A percentile compares a stretch with the other conserved stretches of the same genome.
These are phyloP conservation scores for Pholiota molesta DNA, from an alignment of 768 basidiomycete species.

Conservation along the genomic window DNA sequence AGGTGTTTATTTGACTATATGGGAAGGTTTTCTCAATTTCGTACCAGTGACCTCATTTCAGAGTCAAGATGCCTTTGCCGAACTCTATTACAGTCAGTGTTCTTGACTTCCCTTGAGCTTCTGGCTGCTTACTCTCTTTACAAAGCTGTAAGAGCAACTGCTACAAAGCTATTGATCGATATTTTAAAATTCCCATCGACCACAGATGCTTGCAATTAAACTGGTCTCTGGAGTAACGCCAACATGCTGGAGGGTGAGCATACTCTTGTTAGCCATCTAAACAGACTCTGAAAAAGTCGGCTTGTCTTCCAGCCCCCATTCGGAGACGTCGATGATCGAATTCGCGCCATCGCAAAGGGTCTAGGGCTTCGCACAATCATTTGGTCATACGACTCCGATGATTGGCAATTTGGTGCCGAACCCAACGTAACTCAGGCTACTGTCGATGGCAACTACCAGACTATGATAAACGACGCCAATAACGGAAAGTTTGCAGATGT, in stretches of 20 bases:
- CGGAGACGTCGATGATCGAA: slow-evolving; percentile 75
- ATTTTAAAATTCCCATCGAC: not conserved
- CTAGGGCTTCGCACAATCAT: slow-evolving; percentile 74
- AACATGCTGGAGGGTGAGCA: slow-evolving; percentile 59
- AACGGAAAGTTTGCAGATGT: slow-evolving; percentile 45
- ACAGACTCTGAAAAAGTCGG: not conserved
- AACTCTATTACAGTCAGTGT: slow-evolving; percentile 70
- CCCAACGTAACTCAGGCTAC: slow-evolving; percentile 40
- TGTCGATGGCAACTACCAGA: slow-evolving; percentile 57
- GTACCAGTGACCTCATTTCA: slow-evolving; percentile 56
- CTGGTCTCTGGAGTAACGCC: slow-evolving; percentile 58
- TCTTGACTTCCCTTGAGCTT: not conserved
- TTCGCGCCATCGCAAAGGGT: slow-evolving; percentile 67
- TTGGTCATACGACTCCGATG: slow-evolving; percentile 70
- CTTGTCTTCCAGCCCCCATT: slow-evolving; percentile 55
- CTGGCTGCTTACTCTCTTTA: not conserved
- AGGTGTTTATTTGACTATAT: slow-evolving; percentile 17
- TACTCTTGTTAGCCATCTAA: not conserved
- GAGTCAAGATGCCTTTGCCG: slow-evolving; percentile 73
- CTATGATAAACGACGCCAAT: slow-evolving; percentile 49
- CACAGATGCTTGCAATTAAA: slow-evolving; percentile 55
- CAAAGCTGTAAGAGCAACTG: slow-evolving; percentile 23
- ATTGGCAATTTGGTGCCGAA: slow-evolving; percentile 67
- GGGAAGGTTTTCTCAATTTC: not conserved
- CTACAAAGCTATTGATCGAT: not conserved